phyloP scores from a whole-genome alignment of 1,284 basidiomycete genomes.

The Papiliotrema nemorosa region DNA sequence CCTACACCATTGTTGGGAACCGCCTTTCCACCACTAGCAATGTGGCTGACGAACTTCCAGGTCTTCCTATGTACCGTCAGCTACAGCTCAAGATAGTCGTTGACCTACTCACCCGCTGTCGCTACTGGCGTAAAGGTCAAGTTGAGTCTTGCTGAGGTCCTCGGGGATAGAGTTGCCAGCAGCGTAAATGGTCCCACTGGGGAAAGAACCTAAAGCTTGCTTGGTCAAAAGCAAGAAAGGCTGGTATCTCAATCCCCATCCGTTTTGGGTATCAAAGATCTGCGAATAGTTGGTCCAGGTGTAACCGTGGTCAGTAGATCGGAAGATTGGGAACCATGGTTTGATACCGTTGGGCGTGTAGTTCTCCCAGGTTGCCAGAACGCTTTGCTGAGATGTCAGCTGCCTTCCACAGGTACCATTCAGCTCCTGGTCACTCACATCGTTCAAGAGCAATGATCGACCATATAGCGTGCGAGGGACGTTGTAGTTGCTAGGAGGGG shows the following conservation, averaged over 20 bases:
- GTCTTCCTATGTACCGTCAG: constrained; percentile 11
- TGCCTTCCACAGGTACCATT: not conserved
- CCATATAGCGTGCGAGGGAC: constrained; percentile 18
- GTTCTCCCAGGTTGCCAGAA: constrained; percentile 23
- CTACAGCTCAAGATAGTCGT: no score
- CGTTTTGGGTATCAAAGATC: constrained; percentile 15
- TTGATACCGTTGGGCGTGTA: constrained; percentile 5
- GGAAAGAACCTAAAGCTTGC: constrained; percentile 28
- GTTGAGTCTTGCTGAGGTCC: constrained; percentile 39
- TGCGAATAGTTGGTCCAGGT: constrained; percentile 9
- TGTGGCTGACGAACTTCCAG: constrained; percentile 38
- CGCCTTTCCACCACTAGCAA: constrained; percentile 12
- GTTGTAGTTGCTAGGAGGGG: constrained; percentile 16
- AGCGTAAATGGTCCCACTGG: constrained; percentile 41
- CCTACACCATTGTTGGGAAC: constrained; percentile 5
- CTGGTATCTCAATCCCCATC: constrained; percentile 46
- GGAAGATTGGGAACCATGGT: constrained; percentile 16
- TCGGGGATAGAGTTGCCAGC: constrained; percentile 31
- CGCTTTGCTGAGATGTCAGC: constrained; percentile 5
- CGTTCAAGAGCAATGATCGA: constrained; percentile 15
- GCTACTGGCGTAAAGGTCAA: constrained; percentile 45
- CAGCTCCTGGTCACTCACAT: constrained; percentile 5
- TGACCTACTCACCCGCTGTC: constrained; percentile 30
- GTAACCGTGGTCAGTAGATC: constrained; percentile 11
- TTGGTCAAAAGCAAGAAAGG: constrained; percentile 39